Percentiles rank a stretch among this genome's conserved stretches.
Conservation (phyloP, 371 early-diverging fungal genomes). For the Coelomomyces lativittatus region DNA sequence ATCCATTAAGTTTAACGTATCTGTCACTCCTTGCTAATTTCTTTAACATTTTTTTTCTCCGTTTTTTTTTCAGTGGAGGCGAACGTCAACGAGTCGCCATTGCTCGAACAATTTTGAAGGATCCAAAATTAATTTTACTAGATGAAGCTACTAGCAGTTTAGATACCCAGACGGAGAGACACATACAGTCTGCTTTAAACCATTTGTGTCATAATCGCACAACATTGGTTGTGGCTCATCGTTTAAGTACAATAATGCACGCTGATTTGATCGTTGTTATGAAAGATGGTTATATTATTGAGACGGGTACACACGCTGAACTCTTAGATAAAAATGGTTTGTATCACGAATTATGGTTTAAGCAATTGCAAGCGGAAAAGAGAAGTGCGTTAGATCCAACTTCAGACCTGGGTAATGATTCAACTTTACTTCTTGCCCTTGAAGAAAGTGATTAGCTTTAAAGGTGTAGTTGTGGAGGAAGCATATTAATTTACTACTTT, state of each 20-base stretch:
- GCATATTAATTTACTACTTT: too few relatives aligned
- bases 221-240: constrained; percentile 85
- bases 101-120: constrained; percentile 57
- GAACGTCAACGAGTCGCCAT: constrained; percentile 86
- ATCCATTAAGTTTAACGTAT: too few relatives aligned
- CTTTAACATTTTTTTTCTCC: neutral
- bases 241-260: constrained; percentile 61
- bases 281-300: constrained; percentile 54
- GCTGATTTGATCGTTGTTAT: constrained; percentile 42
- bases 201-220: constrained; percentile 49
- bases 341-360: constrained; percentile 1
- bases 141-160: neutral
- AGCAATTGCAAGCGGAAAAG: neutral
- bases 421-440: too few relatives aligned
- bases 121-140: constrained; percentile 10
- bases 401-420: too few relatives aligned
- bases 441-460: too few relatives aligned
- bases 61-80: constrained; percentile 31
- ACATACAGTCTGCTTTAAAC: neutral
- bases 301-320: constrained; percentile 63
- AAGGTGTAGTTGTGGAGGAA: too few relatives aligned
- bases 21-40: too few relatives aligned
- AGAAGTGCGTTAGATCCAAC: too few relatives aligned
- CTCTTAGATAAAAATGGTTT: constrained; percentile 13
- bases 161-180: constrained; percentile 2